Evolutionary conservation across 371 early-diverging fungal species (phyloP), one percentile per base, ranked within the genome.

Genomic region (Syncephalis fuscata): DNA sequence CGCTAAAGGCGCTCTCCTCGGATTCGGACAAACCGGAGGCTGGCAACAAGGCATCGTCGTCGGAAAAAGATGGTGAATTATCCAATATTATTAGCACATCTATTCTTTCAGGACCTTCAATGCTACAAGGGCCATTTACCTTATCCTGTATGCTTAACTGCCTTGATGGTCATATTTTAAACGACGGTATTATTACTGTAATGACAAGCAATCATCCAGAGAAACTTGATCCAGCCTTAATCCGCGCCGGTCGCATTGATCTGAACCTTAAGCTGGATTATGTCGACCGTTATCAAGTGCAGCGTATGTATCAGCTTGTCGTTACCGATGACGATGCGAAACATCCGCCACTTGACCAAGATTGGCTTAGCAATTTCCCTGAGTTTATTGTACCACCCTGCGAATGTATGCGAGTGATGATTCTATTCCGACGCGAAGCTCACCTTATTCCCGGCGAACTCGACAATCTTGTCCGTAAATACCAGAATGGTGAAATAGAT

Each of bases 181-280:
- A 71, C 39, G 82, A 84, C 44, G 81, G 83, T 8, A 70, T 70
- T 24, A 65, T 82, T 21, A 71, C 81, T 50, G 74, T 85, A 49
- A 89, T 92, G 89, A 89, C 92, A 2, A 83, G 85, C 2, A 88
- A 91, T 65, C 82, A 82, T 55, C 73, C 80, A 38, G 83, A 86
- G 43, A 61, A 68, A 26, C 68, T 91, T 27, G 88, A 88, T 61
- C 85, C 87, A 2, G 92, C 88, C 1, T 62, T 88, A 41, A 80
- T 85, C 48, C 71, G 92, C 19, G 85, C 89, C 42, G 92, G 91
- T 23, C 76, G 92, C 46, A 84, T 88, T 56, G 89, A 91, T 54
- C 59, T 83, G 23, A 80, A 80, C 58, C 65, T 86, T 16, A 66
- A 78, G 25, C 71, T 87, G 49, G 76, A 72, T 1, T 73, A 71